phyloP scores from a whole-genome alignment of 805 yeast genomes.

The Tetrapisispora phaffii region DNA sequence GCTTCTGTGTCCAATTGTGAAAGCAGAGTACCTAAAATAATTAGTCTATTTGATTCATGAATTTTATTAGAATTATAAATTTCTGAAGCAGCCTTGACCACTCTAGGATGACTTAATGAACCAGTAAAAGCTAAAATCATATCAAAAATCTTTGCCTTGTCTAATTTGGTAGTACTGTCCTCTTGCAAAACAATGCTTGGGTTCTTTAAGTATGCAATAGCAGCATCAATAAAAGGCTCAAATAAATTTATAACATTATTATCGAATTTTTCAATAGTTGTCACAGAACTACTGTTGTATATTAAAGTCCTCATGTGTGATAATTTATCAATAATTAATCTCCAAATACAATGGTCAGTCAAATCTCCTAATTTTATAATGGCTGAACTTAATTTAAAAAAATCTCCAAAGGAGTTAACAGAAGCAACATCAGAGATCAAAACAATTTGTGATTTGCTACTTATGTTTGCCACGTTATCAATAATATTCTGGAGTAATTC shows the following conservation, averaged over 20 bases:
- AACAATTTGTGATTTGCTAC: conserved; percentile 44
- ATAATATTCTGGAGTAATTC: conserved; percentile 35
- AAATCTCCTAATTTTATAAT: conserved; percentile 5
- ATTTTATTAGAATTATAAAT: conserved; percentile 3
- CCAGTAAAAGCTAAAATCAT: conserved; percentile 8
- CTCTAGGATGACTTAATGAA: conserved; percentile 6
- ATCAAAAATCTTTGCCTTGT: conserved; percentile 26
- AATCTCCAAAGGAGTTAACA: conserved; percentile 36
- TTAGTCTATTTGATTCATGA: conserved; percentile 16
- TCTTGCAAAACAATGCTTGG: conserved; percentile 20
- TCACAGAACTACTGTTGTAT: conserved; percentile 16
- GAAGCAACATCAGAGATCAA: conserved; percentile 46
- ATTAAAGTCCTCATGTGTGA: conserved; percentile 6
- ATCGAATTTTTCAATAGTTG: conserved; percentile 16
- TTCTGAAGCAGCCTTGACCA: conserved; percentile 4
- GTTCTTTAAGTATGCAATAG: conserved; percentile 29
- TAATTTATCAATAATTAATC: conserved; percentile 28
- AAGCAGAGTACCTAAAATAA: conserved; percentile 37
- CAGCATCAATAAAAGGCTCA: conserved; percentile 40
- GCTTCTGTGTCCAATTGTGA: conserved; percentile 29
- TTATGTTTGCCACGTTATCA: conserved; percentile 31
- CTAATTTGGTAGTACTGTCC: conserved; percentile 17
- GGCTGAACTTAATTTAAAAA: conserved; percentile 10
- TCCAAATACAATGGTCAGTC: conserved; percentile 31
- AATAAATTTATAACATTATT: conserved; percentile 28